Evolutionary conservation across 2,329 filamentous ascomycete genomes (phyloP).

Genomic region (Apiospora koreana): DNA sequence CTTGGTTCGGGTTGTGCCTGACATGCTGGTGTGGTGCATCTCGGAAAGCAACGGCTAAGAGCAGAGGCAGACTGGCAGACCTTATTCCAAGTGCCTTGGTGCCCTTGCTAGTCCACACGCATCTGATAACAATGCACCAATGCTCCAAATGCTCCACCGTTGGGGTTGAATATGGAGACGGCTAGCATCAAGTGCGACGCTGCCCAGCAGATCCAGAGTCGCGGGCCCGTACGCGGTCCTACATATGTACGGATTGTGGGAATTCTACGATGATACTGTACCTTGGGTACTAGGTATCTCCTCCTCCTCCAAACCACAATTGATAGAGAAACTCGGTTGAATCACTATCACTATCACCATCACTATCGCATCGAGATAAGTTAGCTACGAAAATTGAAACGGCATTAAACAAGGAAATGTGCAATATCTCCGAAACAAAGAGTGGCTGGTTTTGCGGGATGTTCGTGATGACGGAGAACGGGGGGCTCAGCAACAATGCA

Average conservation of each 20-base stretch:
- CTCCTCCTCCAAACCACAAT: background rate
- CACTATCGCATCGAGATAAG: no score
- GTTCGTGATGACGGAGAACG: background rate
- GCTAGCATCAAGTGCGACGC: background rate
- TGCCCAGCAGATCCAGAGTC: background rate
- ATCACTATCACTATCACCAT: background rate
- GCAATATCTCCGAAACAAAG: background rate
- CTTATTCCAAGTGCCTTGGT: background rate
- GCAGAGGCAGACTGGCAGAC: background rate
- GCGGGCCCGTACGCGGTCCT: background rate
- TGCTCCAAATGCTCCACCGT: background rate
- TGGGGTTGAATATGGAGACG: background rate
- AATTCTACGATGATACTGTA: no score
- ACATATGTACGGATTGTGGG: no score
- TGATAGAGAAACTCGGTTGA: background rate
- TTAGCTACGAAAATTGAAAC: background rate
- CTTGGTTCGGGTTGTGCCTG: background rate
- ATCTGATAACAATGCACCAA: background rate
- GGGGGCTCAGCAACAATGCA: background rate
- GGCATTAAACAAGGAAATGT: background rate
- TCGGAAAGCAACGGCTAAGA: background rate
- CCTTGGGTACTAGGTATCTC: no score
- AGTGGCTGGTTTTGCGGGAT: background rate
- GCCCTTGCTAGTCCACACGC: background rate
- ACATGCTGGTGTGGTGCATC: background rate